These are phyloP conservation scores for Lachancea mirantina DNA, from an alignment of 805 yeast genomes.

Conservation along the genomic window DNA sequence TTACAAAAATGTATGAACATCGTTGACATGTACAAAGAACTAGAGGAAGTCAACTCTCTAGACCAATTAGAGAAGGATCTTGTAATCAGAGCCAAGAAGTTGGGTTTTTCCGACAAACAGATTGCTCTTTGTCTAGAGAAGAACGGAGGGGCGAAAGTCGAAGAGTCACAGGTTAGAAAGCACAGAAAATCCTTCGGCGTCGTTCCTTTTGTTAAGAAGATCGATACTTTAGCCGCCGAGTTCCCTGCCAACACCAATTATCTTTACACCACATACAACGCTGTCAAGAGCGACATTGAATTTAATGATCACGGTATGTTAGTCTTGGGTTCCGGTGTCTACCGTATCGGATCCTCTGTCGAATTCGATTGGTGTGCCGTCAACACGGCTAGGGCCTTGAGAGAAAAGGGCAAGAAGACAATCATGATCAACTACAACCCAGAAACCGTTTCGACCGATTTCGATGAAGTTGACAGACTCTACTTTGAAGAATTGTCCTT, in stretches of 20 bases:
- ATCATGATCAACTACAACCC: conserved; percentile 97
- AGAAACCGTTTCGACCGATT: conserved; percentile 96
- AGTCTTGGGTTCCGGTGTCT: conserved; percentile 98
- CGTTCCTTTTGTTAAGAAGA: conserved; percentile 90
- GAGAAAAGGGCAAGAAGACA: conserved; percentile 81
- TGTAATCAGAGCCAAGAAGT: conserved; percentile 74
- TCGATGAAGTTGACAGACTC: conserved; percentile 94
- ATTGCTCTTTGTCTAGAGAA: conserved; percentile 71
- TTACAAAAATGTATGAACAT: conserved; percentile 87
- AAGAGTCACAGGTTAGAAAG: conserved; percentile 76
- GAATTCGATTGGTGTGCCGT: conserved; percentile 99
- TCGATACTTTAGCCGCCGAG: conserved; percentile 96
- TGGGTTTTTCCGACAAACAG: conserved; percentile 94
- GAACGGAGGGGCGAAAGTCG: conserved; percentile 16
- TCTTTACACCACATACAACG: conserved; percentile 92
- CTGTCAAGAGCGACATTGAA: conserved; percentile 71
- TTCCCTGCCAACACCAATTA: conserved; percentile 97
- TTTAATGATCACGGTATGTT: conserved; percentile 87
- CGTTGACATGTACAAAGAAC: conserved; percentile 77
- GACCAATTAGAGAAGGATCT: conserved; percentile 58
- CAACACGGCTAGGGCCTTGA: conserved; percentile 87
- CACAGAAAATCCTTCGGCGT: conserved; percentile 75
- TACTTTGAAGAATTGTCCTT: conserved; percentile 92
- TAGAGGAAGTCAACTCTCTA: conserved; percentile 58
- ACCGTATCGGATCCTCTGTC: conserved; percentile 96